Percentiles rank a stretch among this genome's conserved stretches.
Conservation (phyloP, 441 rosid genomes). For the Gossypium trilobum region DNA sequence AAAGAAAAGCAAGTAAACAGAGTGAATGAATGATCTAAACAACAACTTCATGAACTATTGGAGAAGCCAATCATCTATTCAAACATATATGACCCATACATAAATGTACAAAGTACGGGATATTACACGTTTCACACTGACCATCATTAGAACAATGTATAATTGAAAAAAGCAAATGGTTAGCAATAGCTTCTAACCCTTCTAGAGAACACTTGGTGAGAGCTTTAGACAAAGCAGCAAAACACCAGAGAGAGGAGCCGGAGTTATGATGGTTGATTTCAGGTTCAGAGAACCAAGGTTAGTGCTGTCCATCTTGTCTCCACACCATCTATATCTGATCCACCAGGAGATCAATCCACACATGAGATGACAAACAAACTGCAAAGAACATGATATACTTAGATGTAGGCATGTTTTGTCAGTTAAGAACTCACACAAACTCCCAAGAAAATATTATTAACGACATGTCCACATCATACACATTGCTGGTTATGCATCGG, state of each 20-base stretch:
- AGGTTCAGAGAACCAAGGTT: background rate
- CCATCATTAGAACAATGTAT: constrained; percentile 14
- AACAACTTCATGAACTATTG: constrained; percentile 16
- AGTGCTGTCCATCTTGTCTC: background rate
- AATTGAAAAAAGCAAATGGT: constrained; percentile 16
- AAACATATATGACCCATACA: constrained; percentile 16
- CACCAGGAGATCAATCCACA: constrained; percentile 11
- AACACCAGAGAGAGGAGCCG: background rate
- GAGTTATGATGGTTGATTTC: background rate
- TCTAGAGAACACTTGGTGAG: constrained; percentile 13
- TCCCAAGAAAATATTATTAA: background rate
- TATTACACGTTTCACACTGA: constrained; percentile 21
- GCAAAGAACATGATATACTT: constrained; percentile 3
- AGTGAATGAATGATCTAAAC: background rate
- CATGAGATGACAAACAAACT: constrained; percentile 15
- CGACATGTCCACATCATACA: background rate
- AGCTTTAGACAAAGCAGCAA: constrained; percentile 8
- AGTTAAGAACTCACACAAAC: background rate
- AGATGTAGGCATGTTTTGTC: background rate
- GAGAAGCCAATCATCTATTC: constrained; percentile 18
- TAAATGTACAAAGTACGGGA: constrained; percentile 19
- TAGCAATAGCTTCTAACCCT: constrained; percentile 20
- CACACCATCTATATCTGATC: background rate
- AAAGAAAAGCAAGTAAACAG: background rate
- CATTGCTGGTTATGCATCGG: background rate